These are phyloP conservation scores for Castanea sativa DNA, from an alignment of 306 rosid species.

Conservation along the genomic window DNA sequence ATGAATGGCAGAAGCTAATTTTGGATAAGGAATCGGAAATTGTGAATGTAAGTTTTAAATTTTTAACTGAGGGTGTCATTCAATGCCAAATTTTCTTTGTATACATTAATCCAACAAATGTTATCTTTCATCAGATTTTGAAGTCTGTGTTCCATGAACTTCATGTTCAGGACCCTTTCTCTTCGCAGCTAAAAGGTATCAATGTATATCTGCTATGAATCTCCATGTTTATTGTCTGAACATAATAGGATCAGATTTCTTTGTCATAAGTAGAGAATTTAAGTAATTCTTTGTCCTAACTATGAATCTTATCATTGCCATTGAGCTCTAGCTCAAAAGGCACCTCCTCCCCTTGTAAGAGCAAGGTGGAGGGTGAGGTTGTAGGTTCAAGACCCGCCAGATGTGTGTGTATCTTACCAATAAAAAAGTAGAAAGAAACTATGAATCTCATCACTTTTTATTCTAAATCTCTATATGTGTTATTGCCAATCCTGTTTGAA, in stretches of 20 bases:
- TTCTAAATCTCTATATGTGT: background rate
- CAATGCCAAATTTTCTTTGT: background rate
- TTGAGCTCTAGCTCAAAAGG: too few species aligned
- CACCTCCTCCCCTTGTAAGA: too few species aligned
- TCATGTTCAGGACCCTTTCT: conserved; percentile 71
- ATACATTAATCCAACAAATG: background rate
- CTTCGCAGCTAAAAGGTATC: conserved; percentile 60
- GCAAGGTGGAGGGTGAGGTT: too few species aligned
- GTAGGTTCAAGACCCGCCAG: too few species aligned
- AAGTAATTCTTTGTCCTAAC: background rate
- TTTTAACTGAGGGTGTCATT: background rate
- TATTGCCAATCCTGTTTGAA: conserved; percentile 13
- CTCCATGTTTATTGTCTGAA: background rate
- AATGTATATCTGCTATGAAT: background rate
- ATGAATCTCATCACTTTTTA: background rate
- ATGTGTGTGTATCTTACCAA: too few species aligned
- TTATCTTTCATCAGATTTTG: conserved; percentile 45
- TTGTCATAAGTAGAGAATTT: background rate
- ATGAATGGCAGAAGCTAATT: conserved; percentile 58
- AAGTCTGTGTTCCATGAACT: conserved; percentile 48
- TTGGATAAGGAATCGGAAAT: conserved; percentile 53
- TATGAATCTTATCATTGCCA: background rate
- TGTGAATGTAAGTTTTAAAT: conserved; percentile 31
- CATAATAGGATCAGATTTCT: background rate
- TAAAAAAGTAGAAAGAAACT: too few species aligned